Evolutionary conservation across 1,139 yeast species (phyloP).

Genomic region (Yamadazyma diospyri): DNA sequence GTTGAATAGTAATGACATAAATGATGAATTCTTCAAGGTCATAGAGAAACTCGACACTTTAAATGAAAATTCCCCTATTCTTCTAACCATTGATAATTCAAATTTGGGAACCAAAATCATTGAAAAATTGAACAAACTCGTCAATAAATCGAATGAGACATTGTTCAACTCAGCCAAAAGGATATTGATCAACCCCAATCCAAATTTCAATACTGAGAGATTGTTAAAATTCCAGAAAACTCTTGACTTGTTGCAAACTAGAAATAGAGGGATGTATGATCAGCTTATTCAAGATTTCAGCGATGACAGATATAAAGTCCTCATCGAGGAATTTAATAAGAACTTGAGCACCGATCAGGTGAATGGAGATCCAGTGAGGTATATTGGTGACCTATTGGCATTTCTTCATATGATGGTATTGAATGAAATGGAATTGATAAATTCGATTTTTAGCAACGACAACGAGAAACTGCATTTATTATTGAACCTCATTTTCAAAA

Average conservation of each 20-base stretch:
- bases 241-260: constrained; percentile 26
- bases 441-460: constrained; percentile 33
- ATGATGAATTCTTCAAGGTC: constrained; percentile 58
- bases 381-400: constrained; percentile 85
- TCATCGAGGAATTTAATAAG: constrained; percentile 56
- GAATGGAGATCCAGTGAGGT: constrained; percentile 79
- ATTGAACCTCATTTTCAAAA: constrained; percentile 28
- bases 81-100: constrained; percentile 68
- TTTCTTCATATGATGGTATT: constrained; percentile 87
- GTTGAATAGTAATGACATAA: constrained; percentile 39
- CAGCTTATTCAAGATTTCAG: constrained; percentile 46
- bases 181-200: constrained; percentile 34
- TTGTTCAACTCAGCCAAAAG: constrained; percentile 35
- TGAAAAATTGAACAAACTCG: constrained; percentile 52
- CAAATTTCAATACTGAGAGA: constrained; percentile 27
- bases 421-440: constrained; percentile 77
- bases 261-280: constrained; percentile 47
- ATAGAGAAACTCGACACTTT: constrained; percentile 62
- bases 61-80: constrained; percentile 63
- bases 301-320: constrained; percentile 51
- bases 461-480: constrained; percentile 24
- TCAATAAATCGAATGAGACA: constrained; percentile 51
- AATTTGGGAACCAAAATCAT: constrained; percentile 68
- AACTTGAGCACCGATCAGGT: constrained; percentile 42
- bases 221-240: constrained; percentile 32